Base-by-base conservation (phyloP, 2,329 filamentous ascomycete genomes). In the Aspergillus felis region DNA sequence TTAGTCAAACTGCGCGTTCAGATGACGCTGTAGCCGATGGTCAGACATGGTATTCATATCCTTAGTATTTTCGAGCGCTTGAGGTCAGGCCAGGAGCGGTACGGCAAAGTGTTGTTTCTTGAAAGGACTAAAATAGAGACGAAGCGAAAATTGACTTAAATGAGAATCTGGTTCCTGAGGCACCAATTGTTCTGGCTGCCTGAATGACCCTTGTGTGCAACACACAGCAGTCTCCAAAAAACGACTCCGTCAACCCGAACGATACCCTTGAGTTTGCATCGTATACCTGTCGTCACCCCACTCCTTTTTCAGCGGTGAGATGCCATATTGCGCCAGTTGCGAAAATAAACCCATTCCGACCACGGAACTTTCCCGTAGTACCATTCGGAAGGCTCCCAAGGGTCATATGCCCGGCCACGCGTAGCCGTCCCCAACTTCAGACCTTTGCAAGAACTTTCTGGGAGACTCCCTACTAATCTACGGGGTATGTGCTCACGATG, bases 361-460 rank as follows among this genome's bases (percentile, higher is more conserved):
- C 51, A 44, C 57, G 55, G 61, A 55, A 54, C 54, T 38, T 52
- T 47, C 52, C 54, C 55, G 24, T 57, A 52, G 58, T 64, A 60
- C 63, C 63, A 60, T 49, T 51, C 63, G 63, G 63, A 55, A 62
- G 55, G 25, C 51, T 61, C 46, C 63, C 63, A 64, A 58, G 61
- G 63, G 61, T 64, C 53, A 20, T 27, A 25, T 54, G 22, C 22
- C 44, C 10, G 44, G 59, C 56, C 49, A 52, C 50, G 55, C 44
- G 51, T 57, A 51, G 52, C 55, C 27, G 47, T 51, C 20, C 49
- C 51, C 20, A 50, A 55, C 32, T 38, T 38, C 14, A 17, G 32
- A 14, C 32, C 12, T 17, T 35, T 22, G n/a, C 41, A 22, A 8
- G 4, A 22, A 22, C 14, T 12, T 14, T 14, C 2, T 27, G 12